Base-by-base conservation (phyloP, 1,139 yeast genomes). In the Zygoascus meyerae region DNA sequence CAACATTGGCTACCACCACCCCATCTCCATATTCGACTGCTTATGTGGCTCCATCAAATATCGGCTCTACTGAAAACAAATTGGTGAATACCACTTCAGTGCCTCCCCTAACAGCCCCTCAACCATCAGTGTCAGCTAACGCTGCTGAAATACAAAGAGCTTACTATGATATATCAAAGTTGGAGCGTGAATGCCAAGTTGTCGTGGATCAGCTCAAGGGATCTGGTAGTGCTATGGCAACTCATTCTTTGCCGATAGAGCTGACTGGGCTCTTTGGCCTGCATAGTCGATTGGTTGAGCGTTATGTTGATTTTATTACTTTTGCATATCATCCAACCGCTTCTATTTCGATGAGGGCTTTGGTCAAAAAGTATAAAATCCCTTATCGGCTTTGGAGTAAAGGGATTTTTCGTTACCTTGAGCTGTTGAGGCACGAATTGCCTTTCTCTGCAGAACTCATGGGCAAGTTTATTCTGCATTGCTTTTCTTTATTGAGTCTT, bases 371-470 rank as follows among this genome's bases (percentile, higher is more conserved):
- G 44, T 59, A 63, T 49, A 57, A 58, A 40, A 62, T 64, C 33
- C 62, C 65, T 2, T 51, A 60, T 21, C 54, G 66, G 8, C 52
- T 64, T 52, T 63, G 67, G 67, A 63, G 62, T 44, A 53, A 55
- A 35, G 67, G 67, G 26, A 55, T 64, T n/a, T 60, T 61, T 47
- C 54, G 50, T 40, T 58, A 57, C 40, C 50, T 64, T 26, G 67
- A 62, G 44, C 48, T 55, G 32, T 50, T 64, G 37, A 54, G 64
- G 15, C 51, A 50, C 31, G 40, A 55, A 38, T 62, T 66, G 5
- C 65, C 67, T 1, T 48, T 48, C 9, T 51, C 57, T 10, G 53
- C 52, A 12, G 62, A 55, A 11, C 49, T 56, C 32, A 54, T 63
- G 17, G 54, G 56, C 11, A 49, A 54, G 33, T 64, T 64, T 46